phyloP scores from a whole-genome alignment of 2,329 filamentous ascomycete species.

The Neurospora crassa region DNA sequence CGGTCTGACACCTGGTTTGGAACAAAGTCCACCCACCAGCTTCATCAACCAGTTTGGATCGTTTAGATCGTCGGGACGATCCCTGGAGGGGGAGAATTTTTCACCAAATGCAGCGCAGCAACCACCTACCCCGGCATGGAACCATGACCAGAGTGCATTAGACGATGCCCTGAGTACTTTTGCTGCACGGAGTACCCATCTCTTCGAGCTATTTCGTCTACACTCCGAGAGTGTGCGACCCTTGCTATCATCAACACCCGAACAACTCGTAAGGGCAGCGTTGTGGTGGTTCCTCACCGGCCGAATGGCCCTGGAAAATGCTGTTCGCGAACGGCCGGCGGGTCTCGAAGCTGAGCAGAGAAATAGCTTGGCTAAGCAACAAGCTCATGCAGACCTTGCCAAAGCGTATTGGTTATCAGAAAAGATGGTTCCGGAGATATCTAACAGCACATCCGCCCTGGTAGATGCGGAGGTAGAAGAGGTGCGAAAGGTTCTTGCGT shows the following conservation, averaged over 20 bases:
- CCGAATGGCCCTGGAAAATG: constrained; percentile 61
- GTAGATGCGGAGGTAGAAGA: constrained; percentile 40
- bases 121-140: not conserved
- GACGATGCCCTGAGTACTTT: constrained; percentile 65
- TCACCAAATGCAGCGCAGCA: constrained; percentile 14
- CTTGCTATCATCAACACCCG: constrained; percentile 50
- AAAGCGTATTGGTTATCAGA: constrained; percentile 78
- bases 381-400: constrained; percentile 76
- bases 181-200: constrained; percentile 58
- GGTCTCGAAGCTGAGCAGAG: constrained; percentile 43
- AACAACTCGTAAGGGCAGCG: constrained; percentile 61
- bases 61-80: not conserved
- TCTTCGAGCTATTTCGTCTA: constrained; percentile 66
- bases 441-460: constrained; percentile 31
- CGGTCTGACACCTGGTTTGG: not conserved
- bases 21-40: not conserved
- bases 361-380: constrained; percentile 50
- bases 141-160: not conserved
- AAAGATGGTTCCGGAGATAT: constrained; percentile 40
- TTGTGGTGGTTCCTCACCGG: constrained; percentile 89
- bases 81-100: constrained; percentile 15
- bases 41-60: not conserved
- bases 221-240: constrained; percentile 67
- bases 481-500: constrained; percentile 46
- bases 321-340: constrained; percentile 55